Evolutionary conservation across 768 basidiomycete species (phyloP), one percentile per base, ranked within the genome.

Genomic region (Russula sp.): DNA sequence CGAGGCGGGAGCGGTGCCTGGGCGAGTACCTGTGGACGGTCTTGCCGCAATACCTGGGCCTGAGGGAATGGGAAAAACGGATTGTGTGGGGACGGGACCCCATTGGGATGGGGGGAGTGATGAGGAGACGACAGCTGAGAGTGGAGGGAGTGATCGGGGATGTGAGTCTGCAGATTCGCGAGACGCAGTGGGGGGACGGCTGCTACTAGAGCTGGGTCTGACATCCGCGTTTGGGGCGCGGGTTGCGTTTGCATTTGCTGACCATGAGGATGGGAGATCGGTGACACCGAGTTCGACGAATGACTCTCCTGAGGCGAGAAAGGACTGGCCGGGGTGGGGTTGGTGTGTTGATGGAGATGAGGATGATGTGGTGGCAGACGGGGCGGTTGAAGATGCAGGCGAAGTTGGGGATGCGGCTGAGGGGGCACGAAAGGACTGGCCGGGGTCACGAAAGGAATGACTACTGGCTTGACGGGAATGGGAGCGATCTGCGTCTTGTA

Each of bases 361-460:
- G 56, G 63, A 58, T 49, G 67, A 34, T 58, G 61, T 48, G 65
- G 68, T 47, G 63, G 68, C 52, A 63, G 66, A 57, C 62, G 67
- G 51, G 36, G 57, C 39, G 62, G 52, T 63, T 65, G 61, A 61
- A 62, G 69, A 47, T 63, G 66, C 34, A 74, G 75, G 70, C 77
- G 78, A 59, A 72, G 78, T 67, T 68, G 75, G 29, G 69, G 75
- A 65, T 59, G 77, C 72, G 71, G 76, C 63, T 67, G 79, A 70
- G 73, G 81, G 78, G 80, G 73, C 79, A 84, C 83, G 86, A 86
- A 87, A 87, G 86, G 86, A 87, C 83, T 87, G 86, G 82, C 79
- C 76, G 57, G 83, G 77, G 78, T 83, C 83, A 81, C 83, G 85
- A 86, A 86, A 86, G 83, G 85, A 87, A 83, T 85, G 84, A 51